Percentiles rank a stretch among this genome's conserved stretches.
Evolutionary conservation across 257 asterid genomes (phyloP).

Genomic region (Lycium barbarum): DNA sequence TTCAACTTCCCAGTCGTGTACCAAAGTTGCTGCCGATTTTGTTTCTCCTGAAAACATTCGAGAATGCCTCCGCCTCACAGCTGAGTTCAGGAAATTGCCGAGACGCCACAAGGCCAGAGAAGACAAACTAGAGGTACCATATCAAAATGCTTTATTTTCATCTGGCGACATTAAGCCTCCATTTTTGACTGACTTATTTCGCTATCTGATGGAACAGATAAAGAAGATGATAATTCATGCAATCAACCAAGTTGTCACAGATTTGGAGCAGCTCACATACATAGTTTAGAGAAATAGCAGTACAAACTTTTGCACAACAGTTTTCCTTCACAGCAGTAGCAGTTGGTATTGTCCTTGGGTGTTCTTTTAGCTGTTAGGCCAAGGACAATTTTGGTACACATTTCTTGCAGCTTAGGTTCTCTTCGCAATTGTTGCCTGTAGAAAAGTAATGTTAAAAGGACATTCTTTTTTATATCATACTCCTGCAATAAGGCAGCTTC

Average conservation of each 20-base stretch:
- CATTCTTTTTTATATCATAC: constrained; percentile 14
- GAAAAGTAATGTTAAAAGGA: constrained; percentile 25
- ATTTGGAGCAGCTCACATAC: constrained; percentile 57
- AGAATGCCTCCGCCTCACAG: constrained; percentile 79
- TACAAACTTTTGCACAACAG: neutral
- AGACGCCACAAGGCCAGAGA: constrained; percentile 84
- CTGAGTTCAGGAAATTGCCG: constrained; percentile 87
- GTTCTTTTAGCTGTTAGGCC: constrained; percentile 28
- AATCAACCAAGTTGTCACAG: constrained; percentile 60
- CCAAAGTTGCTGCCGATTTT: constrained; percentile 93
- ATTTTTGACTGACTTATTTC: neutral
- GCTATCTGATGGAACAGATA: constrained; percentile 54
- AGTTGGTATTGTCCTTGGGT: constrained; percentile 18
- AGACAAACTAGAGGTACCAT: constrained; percentile 89
- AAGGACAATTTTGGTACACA: constrained; percentile 26
- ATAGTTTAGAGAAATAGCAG: constrained; percentile 15
- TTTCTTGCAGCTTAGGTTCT: constrained; percentile 27
- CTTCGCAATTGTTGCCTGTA: constrained; percentile 3
- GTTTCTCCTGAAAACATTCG: constrained; percentile 90
- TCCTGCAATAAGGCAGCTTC: constrained; percentile 23
- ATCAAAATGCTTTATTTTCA: neutral
- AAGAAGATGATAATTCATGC: constrained; percentile 92
- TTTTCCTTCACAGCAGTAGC: constrained; percentile 16
- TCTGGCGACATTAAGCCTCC: constrained; percentile 3
- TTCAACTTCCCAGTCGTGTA: constrained; percentile 73